Evolutionary conservation across 208 protist species (phyloP).

Genomic region (Crithidia bombi): DNA sequence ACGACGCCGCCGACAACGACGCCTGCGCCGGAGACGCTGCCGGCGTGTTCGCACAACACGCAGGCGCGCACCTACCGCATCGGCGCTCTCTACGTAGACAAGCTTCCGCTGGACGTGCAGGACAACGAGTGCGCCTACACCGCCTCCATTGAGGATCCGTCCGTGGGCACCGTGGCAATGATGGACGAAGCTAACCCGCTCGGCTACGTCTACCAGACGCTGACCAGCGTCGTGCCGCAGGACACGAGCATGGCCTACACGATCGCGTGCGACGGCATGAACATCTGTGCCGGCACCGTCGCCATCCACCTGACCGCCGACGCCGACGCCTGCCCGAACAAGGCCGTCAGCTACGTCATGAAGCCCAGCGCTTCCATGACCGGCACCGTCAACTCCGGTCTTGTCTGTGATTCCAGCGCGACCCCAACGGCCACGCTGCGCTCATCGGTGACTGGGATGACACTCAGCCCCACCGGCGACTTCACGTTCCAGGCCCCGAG

Average conservation of each 20-base stretch:
- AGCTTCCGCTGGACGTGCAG: conserved; percentile 36
- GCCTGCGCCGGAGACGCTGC: conserved; percentile 11
- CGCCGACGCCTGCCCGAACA: conserved; percentile 30
- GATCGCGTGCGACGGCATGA: conserved; percentile 42
- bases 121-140: conserved; percentile 40
- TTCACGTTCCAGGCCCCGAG: conserved; percentile 53
- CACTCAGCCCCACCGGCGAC: conserved; percentile 26
- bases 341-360: conserved; percentile 24
- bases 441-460: conserved; percentile 24
- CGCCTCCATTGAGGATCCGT: conserved; percentile 19
- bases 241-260: conserved; percentile 35
- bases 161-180: conserved; percentile 35
- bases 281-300: conserved; percentile 45
- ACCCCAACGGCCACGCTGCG: conserved; percentile 33
- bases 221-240: conserved; percentile 16
- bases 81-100: conserved; percentile 22
- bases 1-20: conserved; percentile 9
- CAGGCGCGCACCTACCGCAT: conserved; percentile 36
- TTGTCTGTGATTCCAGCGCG: conserved; percentile 38
- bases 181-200: conserved; percentile 27
- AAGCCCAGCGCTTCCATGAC: conserved; percentile 19
- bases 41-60: conserved; percentile 33
- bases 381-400: conserved; percentile 32
- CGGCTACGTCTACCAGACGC: conserved; percentile 49
- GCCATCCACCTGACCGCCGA: conserved; percentile 35